These are phyloP conservation scores for Clonostachys solani DNA, from an alignment of 2,329 filamentous ascomycete species.

Conservation along the genomic window DNA sequence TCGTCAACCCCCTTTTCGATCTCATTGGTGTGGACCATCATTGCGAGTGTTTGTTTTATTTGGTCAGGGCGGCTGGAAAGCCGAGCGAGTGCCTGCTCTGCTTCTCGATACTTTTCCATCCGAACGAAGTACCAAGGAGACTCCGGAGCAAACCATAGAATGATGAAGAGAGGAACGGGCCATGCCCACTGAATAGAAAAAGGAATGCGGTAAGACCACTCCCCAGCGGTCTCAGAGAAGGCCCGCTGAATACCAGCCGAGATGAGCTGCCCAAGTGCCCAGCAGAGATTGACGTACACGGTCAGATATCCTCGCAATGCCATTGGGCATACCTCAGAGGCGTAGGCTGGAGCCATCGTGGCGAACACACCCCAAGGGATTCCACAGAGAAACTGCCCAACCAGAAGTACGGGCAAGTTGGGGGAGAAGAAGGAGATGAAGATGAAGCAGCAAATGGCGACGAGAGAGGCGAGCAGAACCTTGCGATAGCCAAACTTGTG, in stretches of 20 bases:
- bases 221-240: slow-evolving; percentile 19
- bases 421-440: slow-evolving; percentile 41
- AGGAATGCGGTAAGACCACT: slow-evolving; percentile 36
- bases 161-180: slow-evolving; percentile 29
- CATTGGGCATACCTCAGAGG: slow-evolving; percentile 22
- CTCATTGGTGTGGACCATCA: slow-evolving; percentile 47
- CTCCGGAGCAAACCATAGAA: slow-evolving; percentile 31
- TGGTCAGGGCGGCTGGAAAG: slow-evolving; percentile 18
- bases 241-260: slow-evolving; percentile 28
- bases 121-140: slow-evolving; percentile 37
- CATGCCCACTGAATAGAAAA: slow-evolving; percentile 38
- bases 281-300: slow-evolving; percentile 24
- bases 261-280: slow-evolving; percentile 29
- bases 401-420: slow-evolving; percentile 27
- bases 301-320: slow-evolving; percentile 31
- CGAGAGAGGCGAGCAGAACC: slow-evolving; percentile 35
- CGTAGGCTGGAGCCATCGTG: slow-evolving; percentile 27
- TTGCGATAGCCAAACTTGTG: slow-evolving; percentile 36
- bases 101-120: slow-evolving; percentile 22
- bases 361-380: slow-evolving; percentile 23
- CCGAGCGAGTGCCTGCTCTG: slow-evolving; percentile 26
- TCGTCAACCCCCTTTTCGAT: slow-evolving; percentile 31
- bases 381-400: slow-evolving; percentile 41
- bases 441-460: slow-evolving; percentile 32
- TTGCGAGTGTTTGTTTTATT: slow-evolving; percentile 30